phyloP scores from a whole-genome alignment of 768 basidiomycete species.

The Leccinum truebloodii region DNA sequence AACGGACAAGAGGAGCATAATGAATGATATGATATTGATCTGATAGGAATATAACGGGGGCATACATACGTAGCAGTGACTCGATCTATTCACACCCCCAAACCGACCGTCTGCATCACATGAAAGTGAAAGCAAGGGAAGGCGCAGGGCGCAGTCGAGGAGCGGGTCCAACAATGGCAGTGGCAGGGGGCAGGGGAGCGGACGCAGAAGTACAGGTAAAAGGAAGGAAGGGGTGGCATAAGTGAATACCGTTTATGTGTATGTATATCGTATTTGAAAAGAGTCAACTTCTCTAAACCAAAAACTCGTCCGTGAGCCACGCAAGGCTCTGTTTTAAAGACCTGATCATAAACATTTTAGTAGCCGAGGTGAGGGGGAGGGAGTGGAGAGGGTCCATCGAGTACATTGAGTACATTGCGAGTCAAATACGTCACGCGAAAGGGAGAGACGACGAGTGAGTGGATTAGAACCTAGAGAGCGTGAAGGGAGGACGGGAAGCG shows the following conservation, averaged over 20 bases:
- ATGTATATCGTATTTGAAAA: neutral
- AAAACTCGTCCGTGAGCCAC: neutral
- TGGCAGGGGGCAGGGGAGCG: too few species aligned
- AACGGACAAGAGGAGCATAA: too few species aligned
- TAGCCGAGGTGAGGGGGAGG: neutral
- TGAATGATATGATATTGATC: too few species aligned
- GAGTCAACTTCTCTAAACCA: neutral
- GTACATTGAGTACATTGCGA: neutral
- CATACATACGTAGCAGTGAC: too few species aligned
- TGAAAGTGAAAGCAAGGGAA: neutral
- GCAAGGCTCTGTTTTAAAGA: neutral
- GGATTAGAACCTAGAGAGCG: neutral
- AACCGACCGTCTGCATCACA: neutral
- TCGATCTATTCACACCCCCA: neutral
- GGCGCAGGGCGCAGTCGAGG: neutral
- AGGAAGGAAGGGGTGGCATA: neutral
- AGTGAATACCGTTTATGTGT: neutral
- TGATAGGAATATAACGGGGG: too few species aligned
- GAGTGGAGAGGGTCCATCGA: neutral
- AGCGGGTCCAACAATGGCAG: too few species aligned
- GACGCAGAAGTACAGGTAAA: neutral
- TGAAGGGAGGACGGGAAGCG: too few species aligned
- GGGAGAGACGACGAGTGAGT: neutral
- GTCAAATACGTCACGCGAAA: neutral
- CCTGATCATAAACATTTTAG: conserved; percentile 4